Percentiles rank a stretch among this genome's conserved stretches.
These are phyloP conservation scores for Aspergillus sp. DNA, from an alignment of 2,329 filamentous ascomycete genomes.

Conservation along the genomic window DNA sequence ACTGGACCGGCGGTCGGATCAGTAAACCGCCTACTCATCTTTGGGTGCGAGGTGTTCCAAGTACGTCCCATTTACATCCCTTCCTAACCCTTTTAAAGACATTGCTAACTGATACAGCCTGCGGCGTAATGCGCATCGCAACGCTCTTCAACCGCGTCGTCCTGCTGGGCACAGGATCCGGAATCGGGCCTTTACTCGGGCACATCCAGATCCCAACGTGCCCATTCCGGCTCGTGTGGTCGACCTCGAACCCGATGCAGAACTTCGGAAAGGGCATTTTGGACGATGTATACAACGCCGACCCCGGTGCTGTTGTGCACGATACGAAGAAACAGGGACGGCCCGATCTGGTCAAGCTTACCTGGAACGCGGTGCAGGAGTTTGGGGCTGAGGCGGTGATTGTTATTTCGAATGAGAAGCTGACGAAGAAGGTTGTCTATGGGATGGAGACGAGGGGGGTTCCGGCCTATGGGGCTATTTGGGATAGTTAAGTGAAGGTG, in stretches of 20 bases:
- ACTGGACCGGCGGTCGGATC: conserved; percentile 25
- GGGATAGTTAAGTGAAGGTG: conserved; percentile 15
- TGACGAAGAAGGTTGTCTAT: conserved; percentile 40
- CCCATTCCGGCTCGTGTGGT: conserved; percentile 34
- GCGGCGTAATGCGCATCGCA: conserved; percentile 32
- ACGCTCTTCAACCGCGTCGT: conserved; percentile 35
- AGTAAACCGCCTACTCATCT: conserved; percentile 18
- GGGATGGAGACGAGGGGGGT: conserved; percentile 39
- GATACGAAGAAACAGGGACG: conserved; percentile 35
- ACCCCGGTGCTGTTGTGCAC: conserved; percentile 34
- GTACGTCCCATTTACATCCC: background rate
- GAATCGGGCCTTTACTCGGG: conserved; percentile 39
- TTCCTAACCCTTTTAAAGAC: too few species aligned
- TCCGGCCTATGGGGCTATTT: conserved; percentile 27
- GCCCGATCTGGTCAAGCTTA: conserved; percentile 31
- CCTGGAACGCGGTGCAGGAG: conserved; percentile 24
- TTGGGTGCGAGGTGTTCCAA: conserved; percentile 21
- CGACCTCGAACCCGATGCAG: conserved; percentile 31
- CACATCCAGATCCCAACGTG: conserved; percentile 19
- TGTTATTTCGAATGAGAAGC: conserved; percentile 35
- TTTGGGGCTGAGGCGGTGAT: conserved; percentile 39
- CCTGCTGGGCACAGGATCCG: conserved; percentile 41
- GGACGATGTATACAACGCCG: conserved; percentile 31
- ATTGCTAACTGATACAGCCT: conserved; percentile 14
- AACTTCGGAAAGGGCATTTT: conserved; percentile 36